These are phyloP conservation scores for Pseudozyma sp. DNA, from an alignment of 1,284 basidiomycete genomes.

Conservation along the genomic window DNA sequence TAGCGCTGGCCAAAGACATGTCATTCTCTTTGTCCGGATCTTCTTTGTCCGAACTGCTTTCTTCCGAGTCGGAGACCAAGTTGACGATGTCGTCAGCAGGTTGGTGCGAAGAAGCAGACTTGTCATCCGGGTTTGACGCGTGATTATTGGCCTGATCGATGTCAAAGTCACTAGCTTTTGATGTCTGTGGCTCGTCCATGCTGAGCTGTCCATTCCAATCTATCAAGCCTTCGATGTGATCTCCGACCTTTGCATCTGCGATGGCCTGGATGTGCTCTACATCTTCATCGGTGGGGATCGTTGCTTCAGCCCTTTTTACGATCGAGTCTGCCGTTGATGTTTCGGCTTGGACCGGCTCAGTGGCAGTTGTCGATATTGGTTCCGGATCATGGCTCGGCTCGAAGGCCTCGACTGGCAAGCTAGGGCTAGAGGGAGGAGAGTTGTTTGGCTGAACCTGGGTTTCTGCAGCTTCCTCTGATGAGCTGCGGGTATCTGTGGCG, in stretches of 20 bases:
- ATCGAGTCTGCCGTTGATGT: not conserved
- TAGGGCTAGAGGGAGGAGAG: conserved; percentile 11
- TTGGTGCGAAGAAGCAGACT: not conserved
- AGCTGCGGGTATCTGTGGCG: conserved; percentile 20
- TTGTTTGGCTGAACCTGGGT: conserved; percentile 10
- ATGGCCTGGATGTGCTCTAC: conserved; percentile 26
- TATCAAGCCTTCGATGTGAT: conserved; percentile 23
- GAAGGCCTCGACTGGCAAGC: not conserved
- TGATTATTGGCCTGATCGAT: not conserved
- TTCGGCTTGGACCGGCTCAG: not conserved
- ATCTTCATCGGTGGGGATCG: conserved; percentile 24
- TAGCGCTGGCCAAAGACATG: conserved; percentile 18
- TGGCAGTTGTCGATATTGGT: not conserved
- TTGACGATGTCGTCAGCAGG: conserved; percentile 13
- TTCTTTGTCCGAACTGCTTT: conserved; percentile 9
- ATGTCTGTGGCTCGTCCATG: conserved; percentile 1
- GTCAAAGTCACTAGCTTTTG: conserved; percentile 1
- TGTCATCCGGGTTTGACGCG: not conserved
- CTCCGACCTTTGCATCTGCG: conserved; percentile 21
- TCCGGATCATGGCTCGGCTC: not conserved
- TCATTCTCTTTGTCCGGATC: conserved; percentile 51
- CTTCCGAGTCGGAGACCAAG: conserved; percentile 29
- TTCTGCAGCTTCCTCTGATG: conserved; percentile 32
- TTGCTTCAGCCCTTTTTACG: not conserved
- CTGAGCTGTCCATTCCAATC: conserved; percentile 17